Percentiles rank a stretch among this genome's conserved stretches.
Evolutionary conservation across 345 rosid genomes (phyloP).

Genomic region (Acer negundo): DNA sequence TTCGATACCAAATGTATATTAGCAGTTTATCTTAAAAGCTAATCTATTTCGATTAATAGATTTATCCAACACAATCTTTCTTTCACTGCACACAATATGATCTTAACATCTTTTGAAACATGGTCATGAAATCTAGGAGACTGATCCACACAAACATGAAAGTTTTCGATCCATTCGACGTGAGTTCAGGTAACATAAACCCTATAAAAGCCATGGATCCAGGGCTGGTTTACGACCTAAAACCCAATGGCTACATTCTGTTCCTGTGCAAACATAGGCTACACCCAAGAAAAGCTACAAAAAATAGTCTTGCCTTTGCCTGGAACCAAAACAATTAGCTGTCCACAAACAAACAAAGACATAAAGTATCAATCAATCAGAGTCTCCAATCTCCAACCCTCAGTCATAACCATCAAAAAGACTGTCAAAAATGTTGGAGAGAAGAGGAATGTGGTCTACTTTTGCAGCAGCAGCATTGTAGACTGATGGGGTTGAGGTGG

Average conservation of each 20-base stretch:
- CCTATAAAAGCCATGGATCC: conserved; percentile 68
- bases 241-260: conserved; percentile 49
- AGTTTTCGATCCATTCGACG: conserved; percentile 51
- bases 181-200: conserved; percentile 67
- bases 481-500: conserved; percentile 59
- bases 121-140: no score
- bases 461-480: conserved; percentile 25
- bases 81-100: no score
- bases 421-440: conserved; percentile 54
- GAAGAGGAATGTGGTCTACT: conserved; percentile 41
- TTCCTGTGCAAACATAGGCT: conserved; percentile 68
- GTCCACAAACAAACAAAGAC: conserved; percentile 34
- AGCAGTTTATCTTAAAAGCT: no score
- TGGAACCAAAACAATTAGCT: conserved; percentile 23
- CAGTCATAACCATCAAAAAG: conserved; percentile 47
- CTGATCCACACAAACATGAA: not conserved
- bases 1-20: no score
- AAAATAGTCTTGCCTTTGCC: conserved; percentile 28
- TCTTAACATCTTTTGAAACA: no score
- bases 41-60: no score
- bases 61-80: no score
- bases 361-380: conserved; percentile 71
- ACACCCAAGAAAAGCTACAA: conserved; percentile 33
- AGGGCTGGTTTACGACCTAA: conserved; percentile 63
- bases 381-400: conserved; percentile 39